Base-by-base conservation (phyloP, 2,329 filamentous ascomycete species). In the Clonostachys byssicola region DNA sequence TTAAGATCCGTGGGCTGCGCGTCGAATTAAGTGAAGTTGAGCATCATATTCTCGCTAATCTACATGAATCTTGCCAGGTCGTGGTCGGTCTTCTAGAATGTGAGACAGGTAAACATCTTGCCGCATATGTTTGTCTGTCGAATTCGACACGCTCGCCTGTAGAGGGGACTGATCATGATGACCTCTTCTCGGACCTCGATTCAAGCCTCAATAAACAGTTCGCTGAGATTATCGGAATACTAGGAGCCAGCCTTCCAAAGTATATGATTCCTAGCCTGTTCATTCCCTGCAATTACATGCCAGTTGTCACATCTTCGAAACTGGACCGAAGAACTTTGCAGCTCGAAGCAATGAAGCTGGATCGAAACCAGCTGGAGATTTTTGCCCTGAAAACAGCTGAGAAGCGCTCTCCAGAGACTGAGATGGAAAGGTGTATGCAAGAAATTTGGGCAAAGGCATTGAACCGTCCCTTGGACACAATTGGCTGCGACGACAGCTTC, bases 261-360 rank as follows among this genome's bases (percentile, higher is more conserved):
- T 55, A 55, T 42, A 55, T 55, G 53, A 39, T 55, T 6, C 53
- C 53, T 14, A 47, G 48, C 12, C 38, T 51, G 17, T 55, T 52
- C 7, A 51, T 55, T 5, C 51, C 47, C 34, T 54, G 52, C 43
- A 12, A 14, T 10, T 52, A 50, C 14, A 53, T 55, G 49, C 53
- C 52, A 16, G 23, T 45, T 13, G 53, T 49, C 7, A 48, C 53
- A 6, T 54, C 53, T 12, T 46, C 41, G 5, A 55, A 55, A 40
- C 36, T 49, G 45, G 43, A 12, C 45, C 35, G 43, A 18, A 17
- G 34, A 14, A 45, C 34, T 16, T 17, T 36, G 17, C 18, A 18
- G 12, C 8, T 17, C 9, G 20, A 30, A 14, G 30, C 42, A 12
- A 30, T n/a, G 18, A 33, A 18, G 13, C 20, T 43, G 2, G 17